Evolutionary conservation across 441 rosid genomes (phyloP).

Genomic region (Pelargonium myrrhifolium): DNA sequence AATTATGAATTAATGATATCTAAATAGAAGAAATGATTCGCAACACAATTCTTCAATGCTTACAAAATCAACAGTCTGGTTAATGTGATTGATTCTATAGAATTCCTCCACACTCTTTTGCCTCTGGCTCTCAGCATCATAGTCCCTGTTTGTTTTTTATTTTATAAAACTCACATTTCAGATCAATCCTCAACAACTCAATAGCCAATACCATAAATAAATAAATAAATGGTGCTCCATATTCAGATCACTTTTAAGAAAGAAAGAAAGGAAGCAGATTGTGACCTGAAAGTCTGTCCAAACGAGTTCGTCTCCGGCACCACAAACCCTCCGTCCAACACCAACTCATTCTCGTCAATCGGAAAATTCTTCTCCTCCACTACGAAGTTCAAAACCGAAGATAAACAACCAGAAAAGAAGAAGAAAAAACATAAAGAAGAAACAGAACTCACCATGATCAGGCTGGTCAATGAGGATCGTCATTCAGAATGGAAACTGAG

Average conservation of each 20-base stretch:
- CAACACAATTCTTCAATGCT: too few relatives aligned
- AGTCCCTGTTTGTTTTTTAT: constrained; percentile 39
- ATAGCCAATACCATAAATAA: not conserved
- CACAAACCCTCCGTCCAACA: constrained; percentile 12
- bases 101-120: constrained; percentile 59
- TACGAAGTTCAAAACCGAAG: not conserved
- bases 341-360: constrained; percentile 8
- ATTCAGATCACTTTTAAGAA: not conserved
- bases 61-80: constrained; percentile 61
- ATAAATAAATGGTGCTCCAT: not conserved
- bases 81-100: constrained; percentile 60
- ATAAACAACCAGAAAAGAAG: not conserved
- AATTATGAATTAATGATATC: too few relatives aligned
- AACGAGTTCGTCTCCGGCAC: constrained; percentile 11
- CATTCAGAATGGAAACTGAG: too few relatives aligned
- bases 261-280: not conserved
- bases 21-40: too few relatives aligned
- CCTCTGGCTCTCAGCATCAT: constrained; percentile 49
- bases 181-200: not conserved
- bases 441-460: not conserved
- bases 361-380: constrained; percentile 2
- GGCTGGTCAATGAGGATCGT: constrained; percentile 18
- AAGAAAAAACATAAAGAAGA: not conserved
- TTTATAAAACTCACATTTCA: not conserved
- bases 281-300: constrained; percentile 14